phyloP scores from a whole-genome alignment of 1,284 basidiomycete genomes.

The Trichosporon faecale region DNA sequence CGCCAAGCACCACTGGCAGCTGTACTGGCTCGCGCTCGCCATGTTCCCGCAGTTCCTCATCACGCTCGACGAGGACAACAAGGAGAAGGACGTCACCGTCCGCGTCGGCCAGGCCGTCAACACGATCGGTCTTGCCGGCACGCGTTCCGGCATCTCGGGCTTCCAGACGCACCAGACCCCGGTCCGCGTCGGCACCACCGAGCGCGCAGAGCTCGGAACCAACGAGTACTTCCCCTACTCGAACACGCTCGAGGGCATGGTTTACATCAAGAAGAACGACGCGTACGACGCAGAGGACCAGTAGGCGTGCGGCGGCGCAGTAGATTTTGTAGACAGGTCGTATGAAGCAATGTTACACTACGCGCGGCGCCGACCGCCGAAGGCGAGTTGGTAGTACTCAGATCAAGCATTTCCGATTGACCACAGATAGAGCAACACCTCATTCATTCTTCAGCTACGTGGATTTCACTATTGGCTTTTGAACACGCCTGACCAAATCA shows the following conservation, averaged over 20 bases:
- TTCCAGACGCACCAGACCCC: constrained; percentile 98
- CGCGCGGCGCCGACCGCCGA: neutral
- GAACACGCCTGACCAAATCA: too few relatives aligned
- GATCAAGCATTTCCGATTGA: too few relatives aligned
- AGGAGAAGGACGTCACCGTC: constrained; percentile 81
- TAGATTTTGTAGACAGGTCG: constrained; percentile 16
- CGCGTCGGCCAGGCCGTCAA: constrained; percentile 79
- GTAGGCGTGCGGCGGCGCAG: neutral
- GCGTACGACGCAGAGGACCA: constrained; percentile 49
- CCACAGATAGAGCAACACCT: too few relatives aligned
- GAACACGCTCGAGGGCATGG: constrained; percentile 83
- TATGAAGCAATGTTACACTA: constrained; percentile 3
- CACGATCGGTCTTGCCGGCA: constrained; percentile 52
- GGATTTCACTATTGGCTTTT: too few relatives aligned
- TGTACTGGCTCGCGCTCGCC: constrained; percentile 88
- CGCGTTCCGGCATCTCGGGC: constrained; percentile 46
- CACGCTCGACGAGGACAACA: constrained; percentile 87
- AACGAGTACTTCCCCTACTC: constrained; percentile 94
- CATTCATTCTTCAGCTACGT: too few relatives aligned
- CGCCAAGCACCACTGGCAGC: constrained; percentile 97
- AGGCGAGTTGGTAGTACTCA: too few relatives aligned
- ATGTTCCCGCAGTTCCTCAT: constrained; percentile 99
- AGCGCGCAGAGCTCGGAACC: constrained; percentile 91
- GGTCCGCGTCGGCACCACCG: constrained; percentile 86
- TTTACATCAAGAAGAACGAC: constrained; percentile 70